phyloP scores from a whole-genome alignment of 2,329 filamentous ascomycete genomes.

The Xylariaceae sp. region DNA sequence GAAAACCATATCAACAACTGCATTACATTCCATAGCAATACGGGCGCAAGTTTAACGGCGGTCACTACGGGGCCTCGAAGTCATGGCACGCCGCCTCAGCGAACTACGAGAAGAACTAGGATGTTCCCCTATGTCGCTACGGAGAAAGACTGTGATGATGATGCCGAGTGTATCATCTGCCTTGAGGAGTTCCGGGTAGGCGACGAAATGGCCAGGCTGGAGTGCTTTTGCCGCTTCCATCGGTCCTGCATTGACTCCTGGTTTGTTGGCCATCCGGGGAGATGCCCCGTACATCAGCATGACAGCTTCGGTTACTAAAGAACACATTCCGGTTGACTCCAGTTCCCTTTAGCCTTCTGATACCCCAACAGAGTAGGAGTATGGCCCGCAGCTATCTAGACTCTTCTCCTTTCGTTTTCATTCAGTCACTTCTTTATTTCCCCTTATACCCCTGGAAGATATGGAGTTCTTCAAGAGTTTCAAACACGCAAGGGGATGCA shows the following conservation, averaged over 20 bases:
- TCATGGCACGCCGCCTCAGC: constrained; percentile 29
- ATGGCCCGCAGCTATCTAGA: background rate
- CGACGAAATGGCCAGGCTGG: constrained; percentile 58
- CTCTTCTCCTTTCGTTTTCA: background rate
- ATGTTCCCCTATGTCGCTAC: constrained; percentile 61
- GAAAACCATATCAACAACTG: constrained; percentile 56
- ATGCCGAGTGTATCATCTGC: constrained; percentile 63
- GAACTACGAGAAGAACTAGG: constrained; percentile 46
- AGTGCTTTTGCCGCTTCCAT: constrained; percentile 63
- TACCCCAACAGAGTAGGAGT: constrained; percentile 2
- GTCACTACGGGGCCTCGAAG: constrained; percentile 16
- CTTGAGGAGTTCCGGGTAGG: constrained; percentile 61
- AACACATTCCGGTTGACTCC: background rate
- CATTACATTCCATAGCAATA: constrained; percentile 51
- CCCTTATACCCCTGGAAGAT: background rate
- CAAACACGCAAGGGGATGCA: background rate
- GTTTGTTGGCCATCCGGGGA: constrained; percentile 57
- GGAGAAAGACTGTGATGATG: constrained; percentile 64
- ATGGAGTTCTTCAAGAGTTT: no score
- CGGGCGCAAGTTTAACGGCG: constrained; percentile 35
- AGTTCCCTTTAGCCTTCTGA: constrained; percentile 5
- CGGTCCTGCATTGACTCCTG: constrained; percentile 55
- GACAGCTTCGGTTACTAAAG: constrained; percentile 50
- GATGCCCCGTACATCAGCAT: constrained; percentile 63
- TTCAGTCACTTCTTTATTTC: background rate